Evolutionary conservation across 495 filamentous ascomycete genomes (phyloP), one percentile per base, ranked within the genome.

Genomic region (Podospora conica): DNA sequence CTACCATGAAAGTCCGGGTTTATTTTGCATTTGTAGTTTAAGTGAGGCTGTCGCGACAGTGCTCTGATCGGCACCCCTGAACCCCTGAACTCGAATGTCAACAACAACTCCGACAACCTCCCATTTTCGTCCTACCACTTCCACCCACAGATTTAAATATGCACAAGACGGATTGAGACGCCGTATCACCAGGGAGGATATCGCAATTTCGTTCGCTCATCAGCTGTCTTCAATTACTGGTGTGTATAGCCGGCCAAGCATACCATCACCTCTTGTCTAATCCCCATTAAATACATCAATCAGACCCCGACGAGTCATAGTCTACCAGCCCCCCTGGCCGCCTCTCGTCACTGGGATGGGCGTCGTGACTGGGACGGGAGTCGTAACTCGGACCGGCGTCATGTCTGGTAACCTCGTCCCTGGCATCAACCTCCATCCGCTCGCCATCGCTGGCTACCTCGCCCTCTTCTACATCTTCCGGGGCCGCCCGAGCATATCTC

Each of bases 381-480:
- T 23, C 23, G 12, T 27, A 15, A 27, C 23, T 27, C n/a, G 22
- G 22, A 57, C 25, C 15, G 11, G 55, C 55, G 12, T 57, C 23
- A 6, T 27, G 12, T 8, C 55, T n/a, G 25, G 22, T 9, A 7
- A 24, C 21, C 22, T 57, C 7, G 22, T 27, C 55, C 15, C 55
- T 27, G 1, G 25, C 33, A 10, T 61, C 60, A 61, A 53, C 33
- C 4, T 24, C 40, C 31, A 61, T 53, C 31, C 53, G 55, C 20
- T 33, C 63, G 4, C 31, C 63, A 25, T 64, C 61, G 18, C 61
- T 63, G 25, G 53, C 54, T 18, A 75, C 64, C 54, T 74, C 72
- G 9, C 72, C 72, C 7, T 74, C 72, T 53, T 76, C 73, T 0
- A 31, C 64, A 10, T 64, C 65, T 6, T 33, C 33, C 48, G 4